These are phyloP conservation scores for Earliella scabrosa DNA, from an alignment of 1,284 basidiomycete genomes.

Conservation along the genomic window DNA sequence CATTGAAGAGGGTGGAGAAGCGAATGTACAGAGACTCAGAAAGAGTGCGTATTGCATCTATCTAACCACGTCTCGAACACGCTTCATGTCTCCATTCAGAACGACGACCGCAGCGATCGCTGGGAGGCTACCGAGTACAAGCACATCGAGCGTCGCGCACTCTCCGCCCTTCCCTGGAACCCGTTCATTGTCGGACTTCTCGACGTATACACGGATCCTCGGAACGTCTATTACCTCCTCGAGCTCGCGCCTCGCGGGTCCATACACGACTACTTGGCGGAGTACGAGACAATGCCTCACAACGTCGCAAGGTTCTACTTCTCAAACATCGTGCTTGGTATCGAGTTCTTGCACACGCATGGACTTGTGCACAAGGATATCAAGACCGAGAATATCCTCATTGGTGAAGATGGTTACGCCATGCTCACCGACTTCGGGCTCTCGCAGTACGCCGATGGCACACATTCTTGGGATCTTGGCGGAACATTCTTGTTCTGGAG, in stretches of 20 bases:
- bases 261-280: conserved; percentile 41
- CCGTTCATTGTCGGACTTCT: conserved; percentile 53
- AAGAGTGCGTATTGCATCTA: conserved; percentile 35
- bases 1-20: conserved; percentile 48
- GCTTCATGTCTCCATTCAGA: too few species aligned
- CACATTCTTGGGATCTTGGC: conserved; percentile 49
- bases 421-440: conserved; percentile 78
- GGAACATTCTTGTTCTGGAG: conserved; percentile 71
- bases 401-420: conserved; percentile 64
- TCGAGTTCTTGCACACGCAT: conserved; percentile 74
- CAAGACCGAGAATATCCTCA: conserved; percentile 84
- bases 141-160: conserved; percentile 44
- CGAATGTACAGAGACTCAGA: conserved; percentile 34
- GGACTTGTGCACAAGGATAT: conserved; percentile 85
- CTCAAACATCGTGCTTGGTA: conserved; percentile 65
- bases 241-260: conserved; percentile 51
- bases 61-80: too few species aligned
- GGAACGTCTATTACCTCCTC: conserved; percentile 51
- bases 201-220: conserved; percentile 46
- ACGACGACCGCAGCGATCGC: conserved; percentile 3
- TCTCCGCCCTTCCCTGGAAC: conserved; percentile 51
- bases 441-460: conserved; percentile 55
- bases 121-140: conserved; percentile 25
- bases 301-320: conserved; percentile 51
- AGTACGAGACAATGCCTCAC: too few species aligned